These are phyloP conservation scores for Turritis glabra DNA, from an alignment of 345 rosid genomes.

Conservation along the genomic window DNA sequence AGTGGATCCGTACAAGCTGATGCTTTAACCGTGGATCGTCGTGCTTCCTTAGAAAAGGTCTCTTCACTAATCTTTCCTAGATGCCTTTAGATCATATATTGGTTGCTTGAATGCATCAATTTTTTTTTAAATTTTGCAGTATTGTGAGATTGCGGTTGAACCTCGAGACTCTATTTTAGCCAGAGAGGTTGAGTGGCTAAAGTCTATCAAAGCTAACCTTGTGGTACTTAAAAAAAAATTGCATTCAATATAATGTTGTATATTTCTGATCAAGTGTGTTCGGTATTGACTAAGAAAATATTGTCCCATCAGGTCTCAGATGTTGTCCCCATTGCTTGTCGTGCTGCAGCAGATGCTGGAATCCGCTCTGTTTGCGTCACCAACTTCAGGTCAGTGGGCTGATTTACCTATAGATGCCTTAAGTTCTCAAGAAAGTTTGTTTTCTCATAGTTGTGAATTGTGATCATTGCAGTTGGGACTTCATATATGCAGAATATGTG, in stretches of 20 bases:
- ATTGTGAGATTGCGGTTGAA: slow-evolving; percentile 61
- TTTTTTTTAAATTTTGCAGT: slow-evolving; percentile 7
- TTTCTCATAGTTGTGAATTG: background rate
- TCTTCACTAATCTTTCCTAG: background rate
- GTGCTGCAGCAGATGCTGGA: slow-evolving; percentile 93
- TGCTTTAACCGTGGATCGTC: slow-evolving; percentile 93
- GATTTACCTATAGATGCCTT: background rate
- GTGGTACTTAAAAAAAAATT: slow-evolving; percentile 56
- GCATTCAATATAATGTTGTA: background rate
- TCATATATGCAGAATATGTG: slow-evolving; percentile 90
- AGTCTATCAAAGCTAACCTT: slow-evolving; percentile 76
- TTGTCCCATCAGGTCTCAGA: slow-evolving; percentile 66
- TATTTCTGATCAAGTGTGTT: background rate
- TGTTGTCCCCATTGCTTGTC: slow-evolving; percentile 91
- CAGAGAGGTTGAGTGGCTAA: slow-evolving; percentile 84
- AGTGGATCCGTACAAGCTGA: slow-evolving; percentile 93
- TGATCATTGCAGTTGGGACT: slow-evolving; percentile 73
- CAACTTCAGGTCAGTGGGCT: slow-evolving; percentile 65
- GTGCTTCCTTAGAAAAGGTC: slow-evolving; percentile 89
- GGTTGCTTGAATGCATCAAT: background rate
- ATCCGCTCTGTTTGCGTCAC: slow-evolving; percentile 89
- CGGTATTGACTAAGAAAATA: background rate
- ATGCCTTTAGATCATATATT: background rate
- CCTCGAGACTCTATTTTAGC: slow-evolving; percentile 81
- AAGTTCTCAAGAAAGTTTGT: slow-evolving; percentile 3